Evolutionary conservation across 352 stramenopile genomes (phyloP).

Genomic region (Phytophthora sansomeana): DNA sequence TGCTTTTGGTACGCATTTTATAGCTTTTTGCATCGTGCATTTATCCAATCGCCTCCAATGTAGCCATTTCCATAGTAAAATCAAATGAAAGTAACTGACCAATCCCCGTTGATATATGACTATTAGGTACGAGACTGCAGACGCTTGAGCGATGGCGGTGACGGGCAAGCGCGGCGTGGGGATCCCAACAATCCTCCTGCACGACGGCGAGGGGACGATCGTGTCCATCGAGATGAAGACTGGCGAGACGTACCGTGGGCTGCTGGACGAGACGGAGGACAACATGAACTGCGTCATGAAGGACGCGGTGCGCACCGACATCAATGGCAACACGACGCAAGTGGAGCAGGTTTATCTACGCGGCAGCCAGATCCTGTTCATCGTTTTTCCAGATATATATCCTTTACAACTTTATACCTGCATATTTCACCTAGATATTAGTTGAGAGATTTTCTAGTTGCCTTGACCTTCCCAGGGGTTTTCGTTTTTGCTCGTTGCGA

Average conservation of each 20-base stretch:
- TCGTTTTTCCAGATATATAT: conserved; percentile 92
- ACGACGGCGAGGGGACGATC: conserved; percentile 89
- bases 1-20: too few relatives aligned
- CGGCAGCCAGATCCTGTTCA: conserved; percentile 89
- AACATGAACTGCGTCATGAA: conserved; percentile 93
- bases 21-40: too few relatives aligned
- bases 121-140: too few relatives aligned
- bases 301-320: conserved; percentile 84
- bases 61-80: too few relatives aligned
- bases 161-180: conserved; percentile 87
- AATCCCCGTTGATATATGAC: too few relatives aligned
- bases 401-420: conserved; percentile 44
- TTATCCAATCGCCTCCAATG: too few relatives aligned
- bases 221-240: conserved; percentile 91
- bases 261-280: conserved; percentile 89
- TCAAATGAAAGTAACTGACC: too few relatives aligned
- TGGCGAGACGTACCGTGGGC: conserved; percentile 85
- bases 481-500: conserved; percentile 33
- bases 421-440: conserved; percentile 11
- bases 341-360: conserved; percentile 88
- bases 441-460: conserved; percentile 14
- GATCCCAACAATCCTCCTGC: conserved; percentile 87
- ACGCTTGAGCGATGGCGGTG: conserved; percentile 73
- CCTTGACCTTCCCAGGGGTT: conserved; percentile 36
- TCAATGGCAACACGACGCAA: conserved; percentile 81